Percentiles rank a stretch among this genome's conserved stretches.
These are phyloP conservation scores for Nakazawaea ambrosiae DNA, from an alignment of 805 yeast genomes.

Conservation along the genomic window DNA sequence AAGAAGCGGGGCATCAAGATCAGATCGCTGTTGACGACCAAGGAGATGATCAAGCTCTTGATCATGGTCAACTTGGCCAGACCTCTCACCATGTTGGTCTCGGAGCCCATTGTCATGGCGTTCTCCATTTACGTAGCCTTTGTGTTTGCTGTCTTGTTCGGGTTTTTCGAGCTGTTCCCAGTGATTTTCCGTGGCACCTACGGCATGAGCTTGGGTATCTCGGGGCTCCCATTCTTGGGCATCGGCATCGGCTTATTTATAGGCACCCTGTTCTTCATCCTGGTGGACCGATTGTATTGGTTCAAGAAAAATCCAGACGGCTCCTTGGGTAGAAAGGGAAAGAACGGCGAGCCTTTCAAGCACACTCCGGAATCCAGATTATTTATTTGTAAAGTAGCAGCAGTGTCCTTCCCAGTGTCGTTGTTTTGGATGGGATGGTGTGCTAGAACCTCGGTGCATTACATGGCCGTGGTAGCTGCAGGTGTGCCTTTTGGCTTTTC, in stretches of 20 bases:
- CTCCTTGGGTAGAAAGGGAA: conserved; percentile 46
- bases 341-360: conserved; percentile 44
- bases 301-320: conserved; percentile 60
- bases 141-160: conserved; percentile 70
- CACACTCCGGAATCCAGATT: conserved; percentile 58
- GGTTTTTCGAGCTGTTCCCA: conserved; percentile 76
- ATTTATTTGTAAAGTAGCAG: conserved; percentile 58
- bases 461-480: conserved; percentile 71
- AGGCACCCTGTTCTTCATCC: conserved; percentile 47
- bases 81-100: conserved; percentile 61
- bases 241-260: conserved; percentile 60
- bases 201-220: conserved; percentile 48
- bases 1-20: conserved; percentile 48
- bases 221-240: conserved; percentile 67
- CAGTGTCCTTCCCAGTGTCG: conserved; percentile 57
- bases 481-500: conserved; percentile 80
- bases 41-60: conserved; percentile 36
- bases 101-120: conserved; percentile 69
- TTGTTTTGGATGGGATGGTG: conserved; percentile 85
- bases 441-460: conserved; percentile 50
- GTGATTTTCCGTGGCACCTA: conserved; percentile 65
- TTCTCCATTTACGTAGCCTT: conserved; percentile 68
- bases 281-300: conserved; percentile 38
- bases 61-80: conserved; percentile 46
- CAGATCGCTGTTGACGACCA: conserved; percentile 24